Evolutionary conservation across 2,329 filamentous ascomycete species (phyloP).

Genomic region (Elsinoe ampelina): DNA sequence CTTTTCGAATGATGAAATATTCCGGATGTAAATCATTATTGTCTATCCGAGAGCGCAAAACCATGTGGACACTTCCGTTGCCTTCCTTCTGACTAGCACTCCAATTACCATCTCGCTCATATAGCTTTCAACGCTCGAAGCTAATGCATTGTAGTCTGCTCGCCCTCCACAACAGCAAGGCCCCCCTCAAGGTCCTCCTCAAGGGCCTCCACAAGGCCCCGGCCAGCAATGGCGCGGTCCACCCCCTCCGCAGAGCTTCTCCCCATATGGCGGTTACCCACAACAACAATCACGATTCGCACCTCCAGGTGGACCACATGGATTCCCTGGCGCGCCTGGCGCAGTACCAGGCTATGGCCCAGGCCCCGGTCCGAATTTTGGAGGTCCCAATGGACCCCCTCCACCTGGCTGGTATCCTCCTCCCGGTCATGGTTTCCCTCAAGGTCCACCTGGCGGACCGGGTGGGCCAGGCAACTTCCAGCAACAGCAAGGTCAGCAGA

Average conservation of each 20-base stretch:
- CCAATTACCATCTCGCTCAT: constrained; percentile 5
- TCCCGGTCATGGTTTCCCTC: constrained; percentile 53
- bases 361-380: constrained; percentile 48
- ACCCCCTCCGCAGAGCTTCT: constrained; percentile 32
- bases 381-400: constrained; percentile 17
- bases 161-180: constrained; percentile 18
- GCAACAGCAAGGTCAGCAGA: constrained; percentile 29
- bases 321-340: constrained; percentile 34
- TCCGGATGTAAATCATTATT: constrained; percentile 86
- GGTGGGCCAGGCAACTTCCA: constrained; percentile 41
- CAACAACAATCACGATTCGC: constrained; percentile 41
- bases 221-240: constrained; percentile 30
- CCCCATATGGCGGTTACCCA: constrained; percentile 30
- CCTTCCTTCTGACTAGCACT: constrained; percentile 88
- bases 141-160: constrained; percentile 21
- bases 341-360: constrained; percentile 48
- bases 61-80: constrained; percentile 98
- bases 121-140: neutral
- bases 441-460: constrained; percentile 36
- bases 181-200: constrained; percentile 18
- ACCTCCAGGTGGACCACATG: constrained; percentile 34
- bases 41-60: constrained; percentile 88
- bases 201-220: constrained; percentile 31
- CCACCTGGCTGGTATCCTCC: constrained; percentile 68
- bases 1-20: constrained; percentile 75